Percentiles rank a stretch among this genome's conserved stretches.
These are phyloP conservation scores for Coemansia sp. DNA, from an alignment of 192 early-diverging fungal species.

Conservation along the genomic window DNA sequence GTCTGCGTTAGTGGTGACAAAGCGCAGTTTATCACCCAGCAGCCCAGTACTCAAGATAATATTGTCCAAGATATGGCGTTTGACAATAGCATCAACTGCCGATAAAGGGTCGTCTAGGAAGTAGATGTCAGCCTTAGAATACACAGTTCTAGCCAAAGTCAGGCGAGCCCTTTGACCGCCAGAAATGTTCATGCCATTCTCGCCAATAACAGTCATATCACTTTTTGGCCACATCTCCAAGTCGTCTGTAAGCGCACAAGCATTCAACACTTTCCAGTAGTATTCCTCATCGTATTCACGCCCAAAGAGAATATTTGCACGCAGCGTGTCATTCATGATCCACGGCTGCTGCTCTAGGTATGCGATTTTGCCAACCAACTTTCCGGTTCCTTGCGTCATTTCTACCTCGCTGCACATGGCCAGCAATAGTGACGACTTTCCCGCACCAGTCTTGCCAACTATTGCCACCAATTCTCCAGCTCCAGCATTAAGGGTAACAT, in stretches of 20 bases:
- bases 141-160: constrained; percentile 67
- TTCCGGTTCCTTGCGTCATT: constrained; percentile 36
- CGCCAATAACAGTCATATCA: constrained; percentile 74
- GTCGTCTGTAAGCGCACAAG: constrained; percentile 69
- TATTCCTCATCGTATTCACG: constrained; percentile 59
- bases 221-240: constrained; percentile 63
- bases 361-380: constrained; percentile 26
- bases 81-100: constrained; percentile 70
- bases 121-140: constrained; percentile 70
- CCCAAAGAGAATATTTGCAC: constrained; percentile 84
- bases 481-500: constrained; percentile 10
- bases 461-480: constrained; percentile 60
- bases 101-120: constrained; percentile 77
- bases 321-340: constrained; percentile 62
- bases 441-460: constrained; percentile 63
- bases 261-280: constrained; percentile 66
- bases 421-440: constrained; percentile 66
- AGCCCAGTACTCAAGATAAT: constrained; percentile 60
- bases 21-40: constrained; percentile 56
- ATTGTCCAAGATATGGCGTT: constrained; percentile 66
- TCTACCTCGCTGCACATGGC: constrained; percentile 63
- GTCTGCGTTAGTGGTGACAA: constrained; percentile 50
- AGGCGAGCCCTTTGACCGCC: constrained; percentile 75
- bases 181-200: constrained; percentile 72
- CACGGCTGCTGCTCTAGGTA: constrained; percentile 35